These are phyloP conservation scores for Dendrobium chrysotoxum DNA, from an alignment of 106 monocot species.

Conservation along the genomic window DNA sequence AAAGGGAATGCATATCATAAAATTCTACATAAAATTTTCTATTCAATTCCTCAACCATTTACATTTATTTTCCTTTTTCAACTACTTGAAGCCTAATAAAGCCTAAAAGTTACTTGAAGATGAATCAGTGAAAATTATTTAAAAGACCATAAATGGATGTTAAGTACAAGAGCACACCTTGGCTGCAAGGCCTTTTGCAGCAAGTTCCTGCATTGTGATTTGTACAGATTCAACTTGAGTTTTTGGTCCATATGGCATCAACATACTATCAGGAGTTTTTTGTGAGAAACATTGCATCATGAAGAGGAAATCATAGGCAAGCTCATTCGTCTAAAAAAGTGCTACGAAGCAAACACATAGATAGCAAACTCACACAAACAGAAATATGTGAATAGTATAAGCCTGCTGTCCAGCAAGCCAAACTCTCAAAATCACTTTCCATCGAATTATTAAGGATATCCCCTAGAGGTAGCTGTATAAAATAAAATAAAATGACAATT, in stretches of 20 bases:
- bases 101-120: neutral
- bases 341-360: neutral
- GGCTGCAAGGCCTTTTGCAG: slow-evolving; percentile 46
- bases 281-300: slow-evolving; percentile 60
- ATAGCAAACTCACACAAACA: slow-evolving; percentile 66
- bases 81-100: no score
- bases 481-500: no score
- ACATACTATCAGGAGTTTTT: slow-evolving; percentile 45
- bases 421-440: slow-evolving; percentile 67
- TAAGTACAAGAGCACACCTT: slow-evolving; percentile 19
- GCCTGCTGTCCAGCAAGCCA: slow-evolving; percentile 59
- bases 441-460: slow-evolving; percentile 65
- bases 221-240: slow-evolving; percentile 53
- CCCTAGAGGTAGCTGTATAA: slow-evolving; percentile 60
- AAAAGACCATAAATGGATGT: neutral
- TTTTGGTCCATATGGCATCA: slow-evolving; percentile 75
- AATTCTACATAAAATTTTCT: no score
- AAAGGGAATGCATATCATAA: no score
- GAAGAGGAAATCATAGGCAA: neutral
- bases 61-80: neutral
- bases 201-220: slow-evolving; percentile 78
- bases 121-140: neutral
- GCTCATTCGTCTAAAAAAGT: neutral
- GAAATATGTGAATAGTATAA: slow-evolving; percentile 82
- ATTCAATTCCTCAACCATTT: neutral